Evolutionary conservation across 495 filamentous ascomycete genomes (phyloP).

Genomic region (Bacidia rubella): DNA sequence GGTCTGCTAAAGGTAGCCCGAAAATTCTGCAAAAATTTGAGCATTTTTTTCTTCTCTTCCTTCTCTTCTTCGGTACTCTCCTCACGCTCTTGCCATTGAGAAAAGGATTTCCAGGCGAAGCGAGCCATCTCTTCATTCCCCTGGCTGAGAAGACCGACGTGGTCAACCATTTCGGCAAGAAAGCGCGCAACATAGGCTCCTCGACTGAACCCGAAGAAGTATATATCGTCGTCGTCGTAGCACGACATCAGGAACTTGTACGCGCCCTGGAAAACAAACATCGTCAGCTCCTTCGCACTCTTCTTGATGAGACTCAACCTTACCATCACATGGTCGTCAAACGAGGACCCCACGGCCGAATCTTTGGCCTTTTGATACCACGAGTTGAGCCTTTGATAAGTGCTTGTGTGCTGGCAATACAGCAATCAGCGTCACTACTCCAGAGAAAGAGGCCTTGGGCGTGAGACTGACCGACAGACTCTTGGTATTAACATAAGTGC

Average conservation of each 20-base stretch:
- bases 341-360: constrained; percentile 69
- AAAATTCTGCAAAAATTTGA: constrained; percentile 68
- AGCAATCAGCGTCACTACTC: constrained; percentile 37
- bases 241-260: constrained; percentile 86
- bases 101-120: constrained; percentile 83
- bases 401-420: constrained; percentile 50
- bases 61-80: constrained; percentile 41
- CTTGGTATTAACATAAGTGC: constrained; percentile 50
- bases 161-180: constrained; percentile 75
- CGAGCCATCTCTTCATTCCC: constrained; percentile 81
- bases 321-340: constrained; percentile 50
- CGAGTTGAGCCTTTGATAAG: constrained; percentile 50
- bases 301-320: constrained; percentile 49
- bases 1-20: constrained; percentile 75
- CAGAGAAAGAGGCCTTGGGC: background rate
- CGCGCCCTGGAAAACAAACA: constrained; percentile 49
- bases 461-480: background rate
- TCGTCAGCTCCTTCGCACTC: constrained; percentile 18
- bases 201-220: constrained; percentile 72
- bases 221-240: constrained; percentile 70
- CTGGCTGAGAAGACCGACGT: constrained; percentile 61
- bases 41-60: constrained; percentile 51
- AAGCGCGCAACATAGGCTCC: constrained; percentile 83
- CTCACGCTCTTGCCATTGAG: constrained; percentile 64
- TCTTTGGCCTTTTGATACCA: constrained; percentile 78